phyloP scores from a whole-genome alignment of 2,329 filamentous ascomycete species.

The Hymenoscyphus fraxineus region DNA sequence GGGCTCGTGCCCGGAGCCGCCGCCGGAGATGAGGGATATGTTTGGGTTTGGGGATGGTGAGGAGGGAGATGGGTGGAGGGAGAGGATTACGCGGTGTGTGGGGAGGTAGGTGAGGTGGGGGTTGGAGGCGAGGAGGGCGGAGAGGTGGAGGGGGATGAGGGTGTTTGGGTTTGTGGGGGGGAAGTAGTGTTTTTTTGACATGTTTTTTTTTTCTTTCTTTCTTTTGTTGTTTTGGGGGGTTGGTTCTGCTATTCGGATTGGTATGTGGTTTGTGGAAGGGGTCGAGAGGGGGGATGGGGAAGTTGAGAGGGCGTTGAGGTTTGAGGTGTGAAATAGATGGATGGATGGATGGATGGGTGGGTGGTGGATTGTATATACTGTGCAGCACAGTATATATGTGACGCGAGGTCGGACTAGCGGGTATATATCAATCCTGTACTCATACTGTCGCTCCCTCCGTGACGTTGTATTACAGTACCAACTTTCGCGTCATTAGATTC shows the following conservation, averaged over 20 bases:
- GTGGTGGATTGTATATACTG: background rate
- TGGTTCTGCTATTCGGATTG: too few species aligned
- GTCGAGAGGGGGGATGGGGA: too few species aligned
- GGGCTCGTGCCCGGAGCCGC: constrained; percentile 37
- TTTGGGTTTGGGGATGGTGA: constrained; percentile 8
- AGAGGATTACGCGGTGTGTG: constrained; percentile 44
- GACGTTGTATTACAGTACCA: background rate
- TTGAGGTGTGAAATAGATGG: too few species aligned
- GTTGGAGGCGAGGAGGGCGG: constrained; percentile 45
- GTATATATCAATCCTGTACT: background rate
- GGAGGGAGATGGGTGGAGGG: too few species aligned
- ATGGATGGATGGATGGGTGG: too few species aligned
- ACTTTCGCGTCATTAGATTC: background rate
- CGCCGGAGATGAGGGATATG: constrained; percentile 30
- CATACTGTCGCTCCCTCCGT: background rate
- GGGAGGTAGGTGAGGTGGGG: constrained; percentile 42
- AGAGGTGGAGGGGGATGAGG: constrained; percentile 46
- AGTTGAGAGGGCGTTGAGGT: too few species aligned
- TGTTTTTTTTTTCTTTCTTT: constrained; percentile 25
- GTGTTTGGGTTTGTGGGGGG: constrained; percentile 42
- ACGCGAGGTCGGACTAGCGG: background rate
- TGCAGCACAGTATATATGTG: background rate
- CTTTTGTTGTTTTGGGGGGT: background rate
- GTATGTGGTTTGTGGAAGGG: too few species aligned
- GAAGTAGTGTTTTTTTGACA: constrained; percentile 55